phyloP scores from a whole-genome alignment of 192 early-diverging fungal species.

The Rhizoclosmatium sp. region DNA sequence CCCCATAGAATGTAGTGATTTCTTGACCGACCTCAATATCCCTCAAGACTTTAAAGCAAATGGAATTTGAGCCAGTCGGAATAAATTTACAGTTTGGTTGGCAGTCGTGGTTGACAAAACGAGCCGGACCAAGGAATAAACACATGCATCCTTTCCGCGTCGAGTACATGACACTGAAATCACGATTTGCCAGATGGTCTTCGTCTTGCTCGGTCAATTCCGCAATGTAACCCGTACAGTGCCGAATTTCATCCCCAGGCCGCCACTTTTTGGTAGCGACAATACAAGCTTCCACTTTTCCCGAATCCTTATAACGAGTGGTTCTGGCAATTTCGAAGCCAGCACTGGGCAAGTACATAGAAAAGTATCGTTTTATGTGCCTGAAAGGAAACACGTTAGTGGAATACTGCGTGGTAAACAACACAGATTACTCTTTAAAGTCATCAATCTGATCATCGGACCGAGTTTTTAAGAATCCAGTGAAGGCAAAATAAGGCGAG shows the following conservation, averaged over 20 bases:
- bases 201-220: slow-evolving; percentile 57
- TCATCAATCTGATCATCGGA: slow-evolving; percentile 25
- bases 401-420: not conserved
- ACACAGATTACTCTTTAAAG: slow-evolving; percentile 36
- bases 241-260: slow-evolving; percentile 57
- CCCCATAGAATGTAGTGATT: slow-evolving; percentile 72
- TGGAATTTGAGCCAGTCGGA: slow-evolving; percentile 49
- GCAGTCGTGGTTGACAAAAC: slow-evolving; percentile 83
- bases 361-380: slow-evolving; percentile 66
- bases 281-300: slow-evolving; percentile 61
- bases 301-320: slow-evolving; percentile 57
- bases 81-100: slow-evolving; percentile 66
- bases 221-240: slow-evolving; percentile 61
- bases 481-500: not conserved
- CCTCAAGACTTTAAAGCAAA: slow-evolving; percentile 73
- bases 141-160: slow-evolving; percentile 62
- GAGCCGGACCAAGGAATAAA: slow-evolving; percentile 74
- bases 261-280: slow-evolving; percentile 57
- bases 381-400: slow-evolving; percentile 20
- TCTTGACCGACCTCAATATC: slow-evolving; percentile 75
- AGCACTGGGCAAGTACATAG: slow-evolving; percentile 68
- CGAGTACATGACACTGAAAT: slow-evolving; percentile 76
- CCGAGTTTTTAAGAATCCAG: not conserved
- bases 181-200: slow-evolving; percentile 50
- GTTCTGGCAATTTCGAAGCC: slow-evolving; percentile 74